A percentile compares a stretch with the other conserved stretches of the same genome.
These are phyloP conservation scores for Zangia roseola DNA, from an alignment of 768 basidiomycete species.

Conservation along the genomic window DNA sequence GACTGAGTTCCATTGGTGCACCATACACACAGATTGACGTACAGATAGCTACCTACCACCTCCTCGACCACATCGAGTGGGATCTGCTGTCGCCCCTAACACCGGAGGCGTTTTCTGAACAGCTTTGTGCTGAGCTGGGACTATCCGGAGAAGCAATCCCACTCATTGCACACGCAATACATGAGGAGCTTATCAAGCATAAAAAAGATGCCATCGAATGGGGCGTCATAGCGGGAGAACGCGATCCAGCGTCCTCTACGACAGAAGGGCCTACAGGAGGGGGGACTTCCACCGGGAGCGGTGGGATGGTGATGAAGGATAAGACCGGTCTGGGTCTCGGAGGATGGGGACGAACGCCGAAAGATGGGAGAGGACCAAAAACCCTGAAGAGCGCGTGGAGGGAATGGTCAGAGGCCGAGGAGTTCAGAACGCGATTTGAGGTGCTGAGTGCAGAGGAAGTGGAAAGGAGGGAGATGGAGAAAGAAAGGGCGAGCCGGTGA, in stretches of 20 bases:
- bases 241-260: constrained; percentile 26
- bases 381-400: constrained; percentile 86
- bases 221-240: constrained; percentile 75
- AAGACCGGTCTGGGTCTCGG: constrained; percentile 79
- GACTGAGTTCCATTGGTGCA: constrained; percentile 3
- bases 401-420: constrained; percentile 91
- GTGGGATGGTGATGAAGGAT: constrained; percentile 67
- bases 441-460: constrained; percentile 88
- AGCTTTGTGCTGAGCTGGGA: constrained; percentile 83
- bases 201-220: constrained; percentile 95
- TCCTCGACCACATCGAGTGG: constrained; percentile 98
- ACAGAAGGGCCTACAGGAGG: constrained; percentile 17
- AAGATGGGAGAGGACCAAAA: constrained; percentile 79
- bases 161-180: constrained; percentile 88
- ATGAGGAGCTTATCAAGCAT: constrained; percentile 93
- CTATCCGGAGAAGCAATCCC: constrained; percentile 86
- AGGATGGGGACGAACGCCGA: constrained; percentile 74
- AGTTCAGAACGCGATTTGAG: constrained; percentile 86
- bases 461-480: constrained; percentile 84
- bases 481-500: constrained; percentile 74
- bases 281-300: constrained; percentile 17
- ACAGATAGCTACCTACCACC: constrained; percentile 88
- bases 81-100: constrained; percentile 92
- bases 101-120: constrained; percentile 79
- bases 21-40: constrained; percentile 79